These are phyloP conservation scores for Parathielavia appendiculata DNA, from an alignment of 495 filamentous ascomycete genomes.

Conservation along the genomic window DNA sequence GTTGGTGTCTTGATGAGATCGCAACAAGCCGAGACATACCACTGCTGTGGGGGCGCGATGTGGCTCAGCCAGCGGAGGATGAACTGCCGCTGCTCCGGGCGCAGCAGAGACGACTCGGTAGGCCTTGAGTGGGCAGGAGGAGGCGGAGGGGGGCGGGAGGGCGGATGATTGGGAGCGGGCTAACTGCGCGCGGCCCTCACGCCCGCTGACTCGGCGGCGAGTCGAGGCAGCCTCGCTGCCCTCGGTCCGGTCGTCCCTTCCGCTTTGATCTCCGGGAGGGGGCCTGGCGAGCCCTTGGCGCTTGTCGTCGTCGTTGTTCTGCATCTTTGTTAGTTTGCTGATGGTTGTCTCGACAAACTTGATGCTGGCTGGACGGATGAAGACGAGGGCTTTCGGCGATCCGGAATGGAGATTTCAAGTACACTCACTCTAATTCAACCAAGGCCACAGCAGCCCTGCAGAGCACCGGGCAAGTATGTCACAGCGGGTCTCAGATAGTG, in stretches of 20 bases:
- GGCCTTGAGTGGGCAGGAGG: background rate
- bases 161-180: background rate
- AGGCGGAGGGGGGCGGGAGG: background rate
- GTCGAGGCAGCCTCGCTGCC: background rate
- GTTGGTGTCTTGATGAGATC: background rate
- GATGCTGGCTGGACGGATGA: background rate
- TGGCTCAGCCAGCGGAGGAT: conserved; percentile 9
- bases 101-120: background rate
- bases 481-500: background rate
- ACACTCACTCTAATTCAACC: background rate
- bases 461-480: conserved; percentile 7
- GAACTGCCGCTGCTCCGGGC: background rate
- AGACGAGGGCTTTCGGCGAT: background rate
- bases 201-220: background rate
- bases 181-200: background rate
- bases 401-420: background rate
- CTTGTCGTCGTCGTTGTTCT: background rate
- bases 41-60: conserved; percentile 8
- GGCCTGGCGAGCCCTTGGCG: background rate
- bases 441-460: background rate
- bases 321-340: conserved; percentile 9
- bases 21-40: conserved; percentile 1
- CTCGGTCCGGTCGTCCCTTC: background rate
- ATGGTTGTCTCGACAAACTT: background rate
- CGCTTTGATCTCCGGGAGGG: background rate